Conservation (phyloP, 108 stramenopile genomes). For the Epipyxis sp. region DNA sequence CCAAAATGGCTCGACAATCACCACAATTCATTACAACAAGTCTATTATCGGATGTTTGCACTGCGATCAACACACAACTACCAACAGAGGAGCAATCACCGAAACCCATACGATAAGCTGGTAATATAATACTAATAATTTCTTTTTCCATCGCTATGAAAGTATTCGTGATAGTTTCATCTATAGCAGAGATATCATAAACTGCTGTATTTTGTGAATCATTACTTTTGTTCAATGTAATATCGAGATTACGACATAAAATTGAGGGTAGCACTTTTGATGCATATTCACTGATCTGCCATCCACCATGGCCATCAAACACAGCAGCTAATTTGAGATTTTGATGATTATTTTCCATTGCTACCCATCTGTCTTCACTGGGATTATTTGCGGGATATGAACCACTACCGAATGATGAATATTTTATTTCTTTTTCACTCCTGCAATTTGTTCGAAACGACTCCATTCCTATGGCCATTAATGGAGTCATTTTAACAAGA, state of each 20-base stretch:
- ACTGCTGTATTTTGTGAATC: not conserved
- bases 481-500: not conserved
- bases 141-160: constrained; percentile 52
- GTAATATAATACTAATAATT: constrained; percentile 43
- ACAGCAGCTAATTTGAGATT: constrained; percentile 54
- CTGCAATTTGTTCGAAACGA: too few species aligned
- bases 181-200: not conserved
- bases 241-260: not conserved
- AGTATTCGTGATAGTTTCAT: constrained; percentile 36
- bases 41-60: constrained; percentile 36
- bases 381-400: constrained; percentile 56
- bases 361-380: constrained; percentile 59
- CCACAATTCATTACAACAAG: constrained; percentile 59
- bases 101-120: constrained; percentile 59
- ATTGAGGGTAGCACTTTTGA: not conserved
- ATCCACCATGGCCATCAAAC: constrained; percentile 65
- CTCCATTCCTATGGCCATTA: not conserved
- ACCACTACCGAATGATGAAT: not conserved
- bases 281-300: constrained; percentile 61
- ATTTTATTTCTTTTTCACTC: not conserved
- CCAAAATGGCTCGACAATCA: constrained; percentile 56
- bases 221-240: not conserved
- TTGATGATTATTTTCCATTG: too few species aligned
- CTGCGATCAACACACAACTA: constrained; percentile 52
- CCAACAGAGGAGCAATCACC: constrained; percentile 53